Evolutionary conservation across 306 rosid genomes (phyloP), one percentile per base, ranked within the genome.

Genomic region (Pueraria montana): DNA sequence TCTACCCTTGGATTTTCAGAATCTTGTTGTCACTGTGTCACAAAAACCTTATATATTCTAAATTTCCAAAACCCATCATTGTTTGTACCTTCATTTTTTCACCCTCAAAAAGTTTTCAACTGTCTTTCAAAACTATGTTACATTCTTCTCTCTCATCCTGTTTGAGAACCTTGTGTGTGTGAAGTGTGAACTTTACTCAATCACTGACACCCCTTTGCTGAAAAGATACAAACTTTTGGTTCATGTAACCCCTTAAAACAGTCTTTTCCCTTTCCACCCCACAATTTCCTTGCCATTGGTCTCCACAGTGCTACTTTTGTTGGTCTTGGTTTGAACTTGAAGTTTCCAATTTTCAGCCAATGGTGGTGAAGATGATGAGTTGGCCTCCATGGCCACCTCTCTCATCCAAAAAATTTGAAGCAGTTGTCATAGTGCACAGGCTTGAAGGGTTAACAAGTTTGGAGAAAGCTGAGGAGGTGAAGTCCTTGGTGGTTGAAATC

Each of bases 361-460:
- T 92, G 95, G 97, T 87, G 82, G 92, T 91, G 85, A 92, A 88
- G 88, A 89, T 92, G 91, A 92, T 88, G 92, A 91, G 80, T 79
- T 91, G 97, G 97, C 94, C 91, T 62, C 94, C 93, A 27, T 92
- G 94, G 97, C 97, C 94, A 72, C 94, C 94, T 86, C 86, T 88
- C 66, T 78, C 66, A 58, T 68, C 88, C 81, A 91, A 80, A 89
- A 90, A 90, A 82, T 89, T 88, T 72, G 93, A 91, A 77, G 94
- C 85, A 59, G 74, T 76, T 69, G 50, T 92, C 34, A 83, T 59
- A 61, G 90, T 92, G 7, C 80, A 83, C 78, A 72, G 88, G 65
- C 80, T 92, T 16, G 91, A 92, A 79, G 87, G 90, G 13, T 77
- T 84, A 79, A 85, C 12, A 8, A 5, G 88, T 87, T 86, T 64